Conservation (phyloP, 768 basidiomycete species). For the Rhizopogon salebrosus region DNA sequence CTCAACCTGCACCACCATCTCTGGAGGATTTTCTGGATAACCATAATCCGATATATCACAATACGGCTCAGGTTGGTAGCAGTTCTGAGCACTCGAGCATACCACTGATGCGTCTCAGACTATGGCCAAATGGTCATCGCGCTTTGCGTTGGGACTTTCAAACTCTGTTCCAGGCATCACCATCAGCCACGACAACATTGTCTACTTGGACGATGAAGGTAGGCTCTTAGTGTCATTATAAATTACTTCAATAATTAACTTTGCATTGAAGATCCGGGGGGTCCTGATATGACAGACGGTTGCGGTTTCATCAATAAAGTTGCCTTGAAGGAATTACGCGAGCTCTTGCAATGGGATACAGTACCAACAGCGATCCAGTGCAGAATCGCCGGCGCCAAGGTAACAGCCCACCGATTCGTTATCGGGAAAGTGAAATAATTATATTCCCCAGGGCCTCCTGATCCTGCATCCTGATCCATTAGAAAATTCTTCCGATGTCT, state of each 20-base stretch:
- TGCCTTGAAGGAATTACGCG: conserved; percentile 29
- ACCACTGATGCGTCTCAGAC: conserved; percentile 30
- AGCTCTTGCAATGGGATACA: conserved; percentile 30
- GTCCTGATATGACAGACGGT: conserved; percentile 53
- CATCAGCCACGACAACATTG: conserved; percentile 33
- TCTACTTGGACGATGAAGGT: conserved; percentile 45
- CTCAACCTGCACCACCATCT: conserved; percentile 15
- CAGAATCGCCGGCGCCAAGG: conserved; percentile 45
- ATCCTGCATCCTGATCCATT: conserved; percentile 24
- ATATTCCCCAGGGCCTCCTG: conserved; percentile 17
- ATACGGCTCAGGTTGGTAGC: conserved; percentile 44
- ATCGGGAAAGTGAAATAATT: background rate
- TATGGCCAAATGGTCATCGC: conserved; percentile 61
- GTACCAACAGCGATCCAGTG: conserved; percentile 47
- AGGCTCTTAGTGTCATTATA: conserved; percentile 10
- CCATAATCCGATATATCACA: conserved; percentile 47
- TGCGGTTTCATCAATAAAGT: conserved; percentile 42
- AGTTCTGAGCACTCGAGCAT: background rate
- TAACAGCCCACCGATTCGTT: background rate
- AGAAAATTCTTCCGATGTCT: conserved; percentile 11
- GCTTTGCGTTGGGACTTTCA: conserved; percentile 57
- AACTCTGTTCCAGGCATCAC: conserved; percentile 55
- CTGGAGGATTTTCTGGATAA: conserved; percentile 47
- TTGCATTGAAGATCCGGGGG: conserved; percentile 3
- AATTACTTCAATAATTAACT: background rate